Base-by-base conservation (phyloP, 345 rosid genomes). In the Durio zibethinus region DNA sequence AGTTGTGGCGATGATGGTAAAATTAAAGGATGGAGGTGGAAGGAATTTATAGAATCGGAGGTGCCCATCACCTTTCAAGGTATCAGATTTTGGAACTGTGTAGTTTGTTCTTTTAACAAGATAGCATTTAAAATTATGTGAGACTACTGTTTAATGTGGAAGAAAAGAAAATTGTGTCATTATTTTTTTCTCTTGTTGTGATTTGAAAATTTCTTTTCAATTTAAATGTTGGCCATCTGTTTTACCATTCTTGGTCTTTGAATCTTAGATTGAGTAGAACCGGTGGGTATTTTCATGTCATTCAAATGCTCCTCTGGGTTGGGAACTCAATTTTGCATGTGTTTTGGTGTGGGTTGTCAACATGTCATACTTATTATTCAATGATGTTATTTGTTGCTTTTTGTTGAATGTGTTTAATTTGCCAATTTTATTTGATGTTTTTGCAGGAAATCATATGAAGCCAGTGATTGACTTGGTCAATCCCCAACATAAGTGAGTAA, bases 1-100 rank as follows among this genome's bases (percentile, higher is more conserved):
- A 96, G 99, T 77, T 96, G 99, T 82, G 98, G 99, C 52, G 99
- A 96, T 79, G 98, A 96, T 87, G 99, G 99, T 43, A 82, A 88
- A 80, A 88, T 96, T 76, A 78, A 89, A 21, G 99, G 99, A 80
- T 96, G 99, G 98, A 88, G 79, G 63, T 93, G 99, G 99, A 89
- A 80, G 73, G 92, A 91, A 72, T 81, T 88, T 80, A 4, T 35
- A 4, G 82, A 82, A 73, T 81, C 89, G 7, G 87, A 88, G 56
- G 83, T 42, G 47, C 84, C 90, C 73, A 52, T 82, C 63, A 75
- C 35, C 61, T 70, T 78, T 68, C 85, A 89, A 90, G 98, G 97
- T 92, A 79, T 50, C 31, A 36, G 59, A 43, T 20, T 68, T 25
- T 21, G 65, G 64, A 77, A 67, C 2, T 47, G n/a, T 20, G 8